Evolutionary conservation across 164 flowering plant genomes (phyloP), one percentile per base, ranked within the genome.

Genomic region (Vitis rotundifolia): DNA sequence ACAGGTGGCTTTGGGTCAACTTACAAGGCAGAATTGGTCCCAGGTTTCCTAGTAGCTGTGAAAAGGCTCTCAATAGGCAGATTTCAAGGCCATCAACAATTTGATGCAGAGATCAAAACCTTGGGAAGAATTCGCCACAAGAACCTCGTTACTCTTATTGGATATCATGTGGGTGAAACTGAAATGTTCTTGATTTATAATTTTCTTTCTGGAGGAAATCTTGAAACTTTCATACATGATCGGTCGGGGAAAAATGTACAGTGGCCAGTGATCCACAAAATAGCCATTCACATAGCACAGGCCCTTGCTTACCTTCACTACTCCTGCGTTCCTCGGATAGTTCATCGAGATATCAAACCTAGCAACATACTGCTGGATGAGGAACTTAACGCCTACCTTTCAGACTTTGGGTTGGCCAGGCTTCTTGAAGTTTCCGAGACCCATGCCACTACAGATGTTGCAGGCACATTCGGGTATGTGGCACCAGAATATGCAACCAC

Each of bases 401-500:
- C 93, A 60, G 91, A 90, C 77, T 88, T 90, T 73, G 96, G 96
- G n/a, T 63, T 90, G 68, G 96, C 93, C 14, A 81, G 84, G 77
- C 90, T 88, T 66, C 79, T 90, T 2, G 95, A 84, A 72, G 91
- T 87, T 67, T 86, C 91, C 50, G 86, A 88, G 75, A 88, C 95
- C 48, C 91, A 90, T 77, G 92, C 91, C 59, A 90, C 95, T 2
- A 88, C 95, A 5, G 90, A 87, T 77, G 95, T 90, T 3, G 95
- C 89, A n/a, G 95, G 95, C 58, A 90, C 95, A 57, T 90, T 90
- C 64, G 96, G 96, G 9, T 90, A 90, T 75, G 90, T 90, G 29
- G 96, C 93, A 8, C 93, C 96, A 11, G 93, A 90, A 68, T 88
- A 90, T 78, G 93, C 96, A 49, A 88, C 89, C 49, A 88, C 96